A percentile compares a stretch with the other conserved stretches of the same genome.
These are phyloP conservation scores for Daldinia decipiens DNA, from an alignment of 495 filamentous ascomycete species.

Conservation along the genomic window DNA sequence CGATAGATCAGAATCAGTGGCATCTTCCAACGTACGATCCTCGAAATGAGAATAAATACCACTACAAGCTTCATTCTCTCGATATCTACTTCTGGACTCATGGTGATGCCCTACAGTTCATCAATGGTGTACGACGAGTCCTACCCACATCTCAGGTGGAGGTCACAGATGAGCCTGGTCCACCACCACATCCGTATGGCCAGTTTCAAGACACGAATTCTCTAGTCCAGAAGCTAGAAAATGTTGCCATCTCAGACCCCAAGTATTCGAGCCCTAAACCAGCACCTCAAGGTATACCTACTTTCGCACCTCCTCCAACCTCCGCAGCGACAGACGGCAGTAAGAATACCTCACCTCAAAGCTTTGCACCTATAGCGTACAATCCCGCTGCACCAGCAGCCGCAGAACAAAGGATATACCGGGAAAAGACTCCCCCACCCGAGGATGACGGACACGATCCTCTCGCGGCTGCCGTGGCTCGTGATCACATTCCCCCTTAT, in stretches of 20 bases:
- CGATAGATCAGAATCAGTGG: slow-evolving; percentile 70
- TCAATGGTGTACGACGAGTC: slow-evolving; percentile 70
- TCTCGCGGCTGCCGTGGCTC: slow-evolving; percentile 71
- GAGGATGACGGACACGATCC: slow-evolving; percentile 78
- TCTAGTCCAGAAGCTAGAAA: slow-evolving; percentile 86
- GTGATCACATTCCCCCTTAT: slow-evolving; percentile 67
- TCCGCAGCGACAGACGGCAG: slow-evolving; percentile 46
- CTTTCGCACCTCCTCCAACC: slow-evolving; percentile 55
- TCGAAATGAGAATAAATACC: slow-evolving; percentile 72
- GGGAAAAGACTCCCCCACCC: slow-evolving; percentile 87
- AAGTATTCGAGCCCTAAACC: slow-evolving; percentile 58
- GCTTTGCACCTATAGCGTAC: slow-evolving; percentile 80
- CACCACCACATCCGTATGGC: slow-evolving; percentile 50
- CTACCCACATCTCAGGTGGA: slow-evolving; percentile 69
- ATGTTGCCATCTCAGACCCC: slow-evolving; percentile 70
- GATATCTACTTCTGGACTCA: slow-evolving; percentile 92
- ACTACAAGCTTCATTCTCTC: slow-evolving; percentile 80
- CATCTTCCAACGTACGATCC: slow-evolving; percentile 77
- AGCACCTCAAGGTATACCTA: slow-evolving; percentile 48
- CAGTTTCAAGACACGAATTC: slow-evolving; percentile 69
- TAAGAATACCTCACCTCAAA: slow-evolving; percentile 56
- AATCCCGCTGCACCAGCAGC: slow-evolving; percentile 90
- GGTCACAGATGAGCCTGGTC: slow-evolving; percentile 64
- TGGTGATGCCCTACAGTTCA: slow-evolving; percentile 77
- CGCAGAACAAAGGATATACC: slow-evolving; percentile 81